Conservation (phyloP, 768 basidiomycete species). For the Podaxis sp. region DNA sequence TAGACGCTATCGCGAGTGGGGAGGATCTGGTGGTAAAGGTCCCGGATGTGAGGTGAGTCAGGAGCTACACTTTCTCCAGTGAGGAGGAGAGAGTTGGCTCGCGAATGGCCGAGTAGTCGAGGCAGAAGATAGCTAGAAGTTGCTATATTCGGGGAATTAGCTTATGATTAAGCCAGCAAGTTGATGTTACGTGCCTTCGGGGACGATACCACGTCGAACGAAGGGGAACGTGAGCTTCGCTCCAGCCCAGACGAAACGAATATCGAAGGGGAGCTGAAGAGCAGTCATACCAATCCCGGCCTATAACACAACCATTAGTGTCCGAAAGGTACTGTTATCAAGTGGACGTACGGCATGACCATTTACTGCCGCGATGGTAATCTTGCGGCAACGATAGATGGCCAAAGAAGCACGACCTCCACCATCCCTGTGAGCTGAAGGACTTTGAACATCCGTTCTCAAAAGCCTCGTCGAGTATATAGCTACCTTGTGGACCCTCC, state of each 20-base stretch:
- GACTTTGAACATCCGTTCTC: neutral
- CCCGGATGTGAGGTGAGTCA: conserved; percentile 39
- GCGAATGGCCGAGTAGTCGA: conserved; percentile 49
- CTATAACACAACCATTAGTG: conserved; percentile 19
- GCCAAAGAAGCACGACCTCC: conserved; percentile 47
- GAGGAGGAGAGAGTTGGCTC: conserved; percentile 49
- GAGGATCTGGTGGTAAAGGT: conserved; percentile 46
- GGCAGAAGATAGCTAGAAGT: conserved; percentile 48
- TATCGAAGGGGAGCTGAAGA: conserved; percentile 49
- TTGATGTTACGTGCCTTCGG: conserved; percentile 38
- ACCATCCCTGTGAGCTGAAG: conserved; percentile 45
- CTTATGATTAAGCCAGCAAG: neutral
- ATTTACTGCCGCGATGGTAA: conserved; percentile 51
- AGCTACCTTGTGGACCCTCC: conserved; percentile 46
- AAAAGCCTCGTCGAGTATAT: neutral
- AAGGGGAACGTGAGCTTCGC: conserved; percentile 51
- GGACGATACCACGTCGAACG: conserved; percentile 48
- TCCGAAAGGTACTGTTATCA: neutral
- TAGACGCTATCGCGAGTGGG: conserved; percentile 51
- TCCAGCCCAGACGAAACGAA: conserved; percentile 50
- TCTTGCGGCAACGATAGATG: conserved; percentile 52
- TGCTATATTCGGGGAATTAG: conserved; percentile 13
- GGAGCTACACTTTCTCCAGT: conserved; percentile 44
- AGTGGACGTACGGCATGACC: conserved; percentile 41
- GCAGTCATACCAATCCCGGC: conserved; percentile 50